These are phyloP conservation scores for Chamaecrista fasciculata DNA, from an alignment of 306 rosid genomes.

Conservation along the genomic window DNA sequence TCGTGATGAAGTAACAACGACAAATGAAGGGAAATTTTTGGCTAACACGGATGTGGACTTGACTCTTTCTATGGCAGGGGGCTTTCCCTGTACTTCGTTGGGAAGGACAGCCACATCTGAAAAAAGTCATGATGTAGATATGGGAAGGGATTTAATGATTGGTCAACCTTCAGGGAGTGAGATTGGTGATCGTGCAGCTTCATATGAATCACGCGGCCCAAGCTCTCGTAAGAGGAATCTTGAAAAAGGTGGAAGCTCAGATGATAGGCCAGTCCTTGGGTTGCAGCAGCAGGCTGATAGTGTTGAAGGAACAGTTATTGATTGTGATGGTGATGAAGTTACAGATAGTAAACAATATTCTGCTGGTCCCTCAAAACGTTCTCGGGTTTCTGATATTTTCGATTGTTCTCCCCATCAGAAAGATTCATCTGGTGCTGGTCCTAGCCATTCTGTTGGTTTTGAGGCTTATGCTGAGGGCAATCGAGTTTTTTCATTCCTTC, in stretches of 20 bases:
- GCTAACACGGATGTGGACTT: slow-evolving; percentile 71
- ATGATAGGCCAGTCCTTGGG: slow-evolving; percentile 65
- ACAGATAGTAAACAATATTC: slow-evolving; percentile 83
- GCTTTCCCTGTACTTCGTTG: slow-evolving; percentile 53
- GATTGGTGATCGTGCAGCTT: slow-evolving; percentile 95
- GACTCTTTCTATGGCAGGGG: slow-evolving; percentile 90
- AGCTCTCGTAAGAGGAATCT: slow-evolving; percentile 91
- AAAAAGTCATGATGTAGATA: slow-evolving; percentile 66
- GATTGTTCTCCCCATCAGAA: slow-evolving; percentile 77
- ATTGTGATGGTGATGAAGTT: slow-evolving; percentile 96
- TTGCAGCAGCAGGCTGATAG: slow-evolving; percentile 97
- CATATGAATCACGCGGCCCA: slow-evolving; percentile 97
- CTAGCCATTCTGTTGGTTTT: slow-evolving; percentile 83
- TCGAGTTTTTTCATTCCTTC: slow-evolving; percentile 61
- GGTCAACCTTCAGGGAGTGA: slow-evolving; percentile 98
- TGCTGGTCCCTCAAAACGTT: slow-evolving; percentile 93
- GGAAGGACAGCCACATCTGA: slow-evolving; percentile 68
- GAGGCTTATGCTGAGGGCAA: slow-evolving; percentile 64
- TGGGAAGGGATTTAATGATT: slow-evolving; percentile 98
- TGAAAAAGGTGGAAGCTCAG: slow-evolving; percentile 88
- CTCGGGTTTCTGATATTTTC: slow-evolving; percentile 74
- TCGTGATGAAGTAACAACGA: slow-evolving; percentile 95
- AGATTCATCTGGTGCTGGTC: slow-evolving; percentile 90
- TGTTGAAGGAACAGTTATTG: slow-evolving; percentile 95
- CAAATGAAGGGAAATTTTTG: slow-evolving; percentile 52